Base-by-base conservation (phyloP, 179 eudicot genomes). In the Actinidia arguta region DNA sequence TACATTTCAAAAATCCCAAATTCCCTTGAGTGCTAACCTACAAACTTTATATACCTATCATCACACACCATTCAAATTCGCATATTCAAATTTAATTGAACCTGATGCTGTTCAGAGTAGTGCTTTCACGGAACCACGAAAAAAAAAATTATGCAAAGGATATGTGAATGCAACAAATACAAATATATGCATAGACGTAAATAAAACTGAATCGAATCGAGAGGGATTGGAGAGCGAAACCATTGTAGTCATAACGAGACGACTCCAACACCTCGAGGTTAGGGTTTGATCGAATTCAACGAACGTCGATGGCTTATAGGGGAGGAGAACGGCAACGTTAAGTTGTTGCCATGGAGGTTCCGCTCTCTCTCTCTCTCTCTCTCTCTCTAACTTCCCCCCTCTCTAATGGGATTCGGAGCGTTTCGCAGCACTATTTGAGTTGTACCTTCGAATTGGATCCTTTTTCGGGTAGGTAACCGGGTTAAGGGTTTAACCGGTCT, bases 111-210 rank as follows among this genome's bases (percentile, higher is more conserved):
- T 55, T 36, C 50, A 24, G 8, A 16, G 46, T 11, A 75, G 50
- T 75, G 31, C 25, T 55, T 74, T 8, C 20, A 51, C 78, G 54
- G 25, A 52, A 31, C 62, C 44, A 9, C 13, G 27, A 75, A 52
- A n/a, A n/a, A n/a, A n/a, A n/a, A 6, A 25, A 54, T 24, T n/a
- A 4, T 52, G 13, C 4, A 76, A 20, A 36, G 16, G 12, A 12
- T 24, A 75, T 18, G 79, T 39, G n/a, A 72, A 72, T 72, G 76
- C 52, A 46, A 6, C 76, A 72, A 22, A n/a, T 25, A 72, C n/a
- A 46, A 0, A 16, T 8, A 70, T 1, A 48, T 17, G 9, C 6
- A 39, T 20, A 27, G 8, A 22, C 13, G 20, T 22, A 24, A 16
- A 17, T 75, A 55, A 5, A 22, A 18, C 46, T 54, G 14, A 58